Percentiles rank a stretch among this genome's conserved stretches.
phyloP scores from a whole-genome alignment of 2,329 filamentous ascomycete species.

The Xylariaceae sp. region DNA sequence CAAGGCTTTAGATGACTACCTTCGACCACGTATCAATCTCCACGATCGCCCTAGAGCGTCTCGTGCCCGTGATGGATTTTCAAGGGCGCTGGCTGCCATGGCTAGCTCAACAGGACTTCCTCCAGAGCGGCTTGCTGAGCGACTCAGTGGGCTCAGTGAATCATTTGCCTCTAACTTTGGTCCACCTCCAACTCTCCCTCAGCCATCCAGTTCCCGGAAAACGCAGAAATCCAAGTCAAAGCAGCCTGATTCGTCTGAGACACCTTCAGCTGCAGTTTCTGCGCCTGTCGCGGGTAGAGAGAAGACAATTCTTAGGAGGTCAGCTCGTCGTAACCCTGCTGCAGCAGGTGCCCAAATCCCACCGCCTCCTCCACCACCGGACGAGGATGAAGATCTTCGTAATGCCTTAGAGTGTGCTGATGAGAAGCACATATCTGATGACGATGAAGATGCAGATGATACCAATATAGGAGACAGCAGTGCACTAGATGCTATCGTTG shows the following conservation, averaged over 20 bases:
- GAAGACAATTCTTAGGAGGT: constrained; percentile 58
- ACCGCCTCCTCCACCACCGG: constrained; percentile 51
- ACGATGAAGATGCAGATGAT: constrained; percentile 65
- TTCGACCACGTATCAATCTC: constrained; percentile 81
- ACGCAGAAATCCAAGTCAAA: constrained; percentile 46
- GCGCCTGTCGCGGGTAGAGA: constrained; percentile 49
- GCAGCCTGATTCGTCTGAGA: constrained; percentile 37
- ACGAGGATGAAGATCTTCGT: constrained; percentile 58
- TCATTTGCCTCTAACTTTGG: constrained; percentile 36
- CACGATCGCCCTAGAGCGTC: constrained; percentile 67
- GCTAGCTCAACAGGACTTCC: constrained; percentile 66
- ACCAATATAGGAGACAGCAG: constrained; percentile 55
- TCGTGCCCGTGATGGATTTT: constrained; percentile 59
- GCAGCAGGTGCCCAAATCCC: constrained; percentile 45
- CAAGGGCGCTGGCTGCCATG: constrained; percentile 70
- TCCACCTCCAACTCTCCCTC: constrained; percentile 35
- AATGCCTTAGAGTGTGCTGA: constrained; percentile 87
- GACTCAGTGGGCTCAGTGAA: constrained; percentile 35
- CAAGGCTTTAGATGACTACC: constrained; percentile 92
- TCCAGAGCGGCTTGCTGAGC: constrained; percentile 45
- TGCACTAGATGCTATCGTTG: constrained; percentile 82
- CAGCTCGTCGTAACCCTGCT: constrained; percentile 56
- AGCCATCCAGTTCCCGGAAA: constrained; percentile 43
- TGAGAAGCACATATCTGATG: constrained; percentile 76
- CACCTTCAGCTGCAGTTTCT: constrained; percentile 42